These are phyloP conservation scores for maize (Zea mays) DNA, from an alignment of 176 grass and related monocot genomes.

Conservation along the genomic window DNA sequence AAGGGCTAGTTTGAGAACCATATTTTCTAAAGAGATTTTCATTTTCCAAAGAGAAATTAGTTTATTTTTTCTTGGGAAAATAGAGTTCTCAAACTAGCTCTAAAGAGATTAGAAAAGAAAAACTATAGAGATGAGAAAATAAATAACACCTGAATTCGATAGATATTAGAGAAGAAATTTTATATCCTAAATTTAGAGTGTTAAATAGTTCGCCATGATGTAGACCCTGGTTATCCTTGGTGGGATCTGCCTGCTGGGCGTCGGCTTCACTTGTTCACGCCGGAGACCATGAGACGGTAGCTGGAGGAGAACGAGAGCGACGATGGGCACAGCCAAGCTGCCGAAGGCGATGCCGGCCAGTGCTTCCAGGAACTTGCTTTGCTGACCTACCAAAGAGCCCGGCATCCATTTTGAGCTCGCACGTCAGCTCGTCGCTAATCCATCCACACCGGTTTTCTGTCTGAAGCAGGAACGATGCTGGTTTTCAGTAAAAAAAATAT, in stretches of 20 bases:
- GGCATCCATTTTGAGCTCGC: conserved; percentile 39
- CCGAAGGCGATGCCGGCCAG: neutral
- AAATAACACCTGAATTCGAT: too few relatives aligned
- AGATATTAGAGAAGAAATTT: too few relatives aligned
- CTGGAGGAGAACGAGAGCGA: conserved; percentile 73
- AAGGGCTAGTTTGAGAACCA: too few relatives aligned
- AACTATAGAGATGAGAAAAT: too few relatives aligned
- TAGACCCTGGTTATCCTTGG: conserved; percentile 53
- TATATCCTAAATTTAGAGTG: too few relatives aligned
- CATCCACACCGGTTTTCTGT: conserved; percentile 37
- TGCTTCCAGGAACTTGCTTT: neutral
- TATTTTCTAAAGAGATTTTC: too few relatives aligned
- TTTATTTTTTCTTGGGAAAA: too few relatives aligned
- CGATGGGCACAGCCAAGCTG: neutral
- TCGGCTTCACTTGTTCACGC: conserved; percentile 52
- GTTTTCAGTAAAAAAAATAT: too few relatives aligned
- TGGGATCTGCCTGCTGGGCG: conserved; percentile 53
- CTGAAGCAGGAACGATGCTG: neutral
- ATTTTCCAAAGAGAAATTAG: too few relatives aligned
- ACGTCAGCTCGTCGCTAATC: conserved; percentile 43
- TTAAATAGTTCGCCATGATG: conserved; percentile 34
- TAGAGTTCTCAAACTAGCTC: too few relatives aligned
- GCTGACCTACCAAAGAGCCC: conserved; percentile 35
- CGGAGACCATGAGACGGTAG: conserved; percentile 65
- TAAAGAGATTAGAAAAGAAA: too few relatives aligned